Evolutionary conservation across 139 green algal species (phyloP).

Genomic region (Trebouxia sp.): DNA sequence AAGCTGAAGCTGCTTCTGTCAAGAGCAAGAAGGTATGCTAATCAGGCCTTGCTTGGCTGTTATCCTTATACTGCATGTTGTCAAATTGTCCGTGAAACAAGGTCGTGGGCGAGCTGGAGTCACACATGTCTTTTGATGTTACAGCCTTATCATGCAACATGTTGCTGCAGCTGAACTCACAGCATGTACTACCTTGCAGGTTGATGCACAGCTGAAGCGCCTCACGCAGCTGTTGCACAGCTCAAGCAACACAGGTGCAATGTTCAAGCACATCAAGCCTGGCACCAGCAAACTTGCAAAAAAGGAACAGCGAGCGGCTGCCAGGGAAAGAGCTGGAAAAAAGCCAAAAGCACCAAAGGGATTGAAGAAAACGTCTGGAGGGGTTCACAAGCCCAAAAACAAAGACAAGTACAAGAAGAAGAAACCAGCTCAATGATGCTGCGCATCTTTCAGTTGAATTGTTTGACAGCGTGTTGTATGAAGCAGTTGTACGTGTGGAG

Average conservation of each 20-base stretch:
- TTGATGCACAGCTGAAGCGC: constrained; percentile 2
- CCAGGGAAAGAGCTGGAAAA: neutral
- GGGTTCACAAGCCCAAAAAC: neutral
- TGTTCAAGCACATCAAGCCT: neutral
- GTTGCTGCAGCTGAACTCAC: neutral
- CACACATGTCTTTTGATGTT: neutral
- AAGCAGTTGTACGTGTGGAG: too few species aligned
- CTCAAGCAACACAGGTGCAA: neutral
- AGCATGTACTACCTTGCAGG: neutral
- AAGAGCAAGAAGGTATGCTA: neutral
- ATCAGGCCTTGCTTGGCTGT: neutral
- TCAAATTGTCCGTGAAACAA: too few species aligned
- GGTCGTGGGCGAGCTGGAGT: neutral
- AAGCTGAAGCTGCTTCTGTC: neutral
- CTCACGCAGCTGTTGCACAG: neutral
- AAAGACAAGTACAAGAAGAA: constrained; percentile 19
- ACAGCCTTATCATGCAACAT: too few species aligned
- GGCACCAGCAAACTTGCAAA: neutral
- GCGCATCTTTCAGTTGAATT: too few species aligned
- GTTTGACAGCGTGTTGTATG: too few species aligned
- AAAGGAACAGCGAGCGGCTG: too few species aligned
- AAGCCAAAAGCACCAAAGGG: neutral
- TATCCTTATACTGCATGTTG: too few species aligned
- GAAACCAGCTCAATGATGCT: constrained; percentile 30
- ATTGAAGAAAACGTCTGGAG: neutral